Base-by-base conservation (phyloP, 129 eudicot species). In the Flaveria sonorensis region DNA sequence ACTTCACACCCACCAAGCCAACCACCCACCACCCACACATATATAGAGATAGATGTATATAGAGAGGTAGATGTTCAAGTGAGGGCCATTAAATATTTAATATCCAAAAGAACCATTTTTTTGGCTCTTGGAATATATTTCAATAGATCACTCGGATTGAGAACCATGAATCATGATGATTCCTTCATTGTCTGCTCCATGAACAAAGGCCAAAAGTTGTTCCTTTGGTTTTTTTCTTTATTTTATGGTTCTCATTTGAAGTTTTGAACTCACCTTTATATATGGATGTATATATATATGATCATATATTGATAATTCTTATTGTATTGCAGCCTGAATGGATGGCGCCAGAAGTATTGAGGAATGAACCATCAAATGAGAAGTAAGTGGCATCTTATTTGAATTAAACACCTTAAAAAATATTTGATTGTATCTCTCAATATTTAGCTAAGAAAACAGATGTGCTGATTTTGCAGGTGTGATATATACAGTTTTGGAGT, bases 281-380 rank as follows among this genome's bases (percentile, higher is more conserved):
- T 42, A 21, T 45, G 18, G 19, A 15, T 68, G 39, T 52, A 9
- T 57, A 2, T 55, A 55, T 55, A 14, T 57, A 2, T 57, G 15
- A 36, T 21, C 3, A 60, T 26, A 7, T 61, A 61, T 61, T 61
- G 19, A 62, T 62, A 2, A 42, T 13, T 62, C 61, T 3, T 68
- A 21, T 23, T 64, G 55, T 42, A 79, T 11, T 85, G 93, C 92
- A 92, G 98, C 92, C 98, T 70, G 98, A 92, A 76, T 92, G 98
- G 98, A 92, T 92, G 98, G 98, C 98, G 15, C 98, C 98, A 13
- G 98, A 92, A 85, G 96, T 92, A 47, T 77, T 92, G 26, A 92
- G 98, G 73, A 92, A 92, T 63, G 98, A 92, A 81, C 93, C 87
- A 42, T 85, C 92, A 60, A 86, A 88, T 78, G 98, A 92, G 80